phyloP scores from a whole-genome alignment of 768 basidiomycete genomes.

The Termitomyces heimii region DNA sequence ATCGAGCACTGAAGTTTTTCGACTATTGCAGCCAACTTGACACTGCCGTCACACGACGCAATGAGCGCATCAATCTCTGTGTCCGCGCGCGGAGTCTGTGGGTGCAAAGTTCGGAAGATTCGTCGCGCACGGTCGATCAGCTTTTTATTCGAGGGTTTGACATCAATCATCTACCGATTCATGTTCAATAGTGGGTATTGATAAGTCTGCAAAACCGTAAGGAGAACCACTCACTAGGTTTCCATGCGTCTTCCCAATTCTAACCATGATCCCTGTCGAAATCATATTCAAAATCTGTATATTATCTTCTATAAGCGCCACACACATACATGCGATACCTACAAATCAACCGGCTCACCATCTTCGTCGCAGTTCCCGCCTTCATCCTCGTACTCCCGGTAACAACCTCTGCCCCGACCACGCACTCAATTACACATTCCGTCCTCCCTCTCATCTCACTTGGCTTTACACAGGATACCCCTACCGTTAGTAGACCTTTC shows the following conservation, averaged over 20 bases:
- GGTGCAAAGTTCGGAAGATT: constrained; percentile 23
- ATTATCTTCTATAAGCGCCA: background rate
- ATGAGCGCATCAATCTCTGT: constrained; percentile 24
- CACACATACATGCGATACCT: background rate
- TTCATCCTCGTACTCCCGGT: constrained; percentile 30
- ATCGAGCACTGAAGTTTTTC: constrained; percentile 15
- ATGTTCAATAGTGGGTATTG: too few species aligned
- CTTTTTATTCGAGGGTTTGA: constrained; percentile 25
- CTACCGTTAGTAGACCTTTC: constrained; percentile 22
- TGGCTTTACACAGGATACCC: constrained; percentile 21
- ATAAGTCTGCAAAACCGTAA: background rate
- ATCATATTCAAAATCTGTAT: constrained; percentile 29
- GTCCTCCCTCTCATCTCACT: constrained; percentile 21
- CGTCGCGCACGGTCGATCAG: constrained; percentile 22
- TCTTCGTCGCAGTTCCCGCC: constrained; percentile 31
- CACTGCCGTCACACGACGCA: constrained; percentile 21
- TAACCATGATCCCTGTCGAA: constrained; percentile 27
- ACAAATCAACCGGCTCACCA: constrained; percentile 15
- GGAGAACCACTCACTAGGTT: constrained; percentile 20
- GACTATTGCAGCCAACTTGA: constrained; percentile 27
- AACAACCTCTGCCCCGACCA: constrained; percentile 25
- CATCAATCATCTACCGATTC: constrained; percentile 25
- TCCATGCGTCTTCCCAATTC: constrained; percentile 28
- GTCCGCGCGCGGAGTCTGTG: constrained; percentile 15
- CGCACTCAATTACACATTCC: constrained; percentile 22